Percentiles rank a stretch among this genome's conserved stretches.
Conservation (phyloP, 1,284 basidiomycete genomes). For the Rhodotorula sp. region DNA sequence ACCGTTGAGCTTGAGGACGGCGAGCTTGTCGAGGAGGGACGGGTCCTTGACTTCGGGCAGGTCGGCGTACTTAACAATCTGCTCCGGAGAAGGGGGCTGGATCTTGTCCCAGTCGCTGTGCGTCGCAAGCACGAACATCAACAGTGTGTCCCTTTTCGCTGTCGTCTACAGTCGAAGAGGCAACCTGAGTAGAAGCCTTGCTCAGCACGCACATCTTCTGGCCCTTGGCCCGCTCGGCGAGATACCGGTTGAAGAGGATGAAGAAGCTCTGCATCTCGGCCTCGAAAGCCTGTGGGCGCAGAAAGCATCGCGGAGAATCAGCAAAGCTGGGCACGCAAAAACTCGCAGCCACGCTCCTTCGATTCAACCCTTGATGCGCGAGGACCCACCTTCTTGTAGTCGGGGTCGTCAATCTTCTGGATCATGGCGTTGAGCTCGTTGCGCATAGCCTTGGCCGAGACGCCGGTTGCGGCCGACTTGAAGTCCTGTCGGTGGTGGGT, state of each 20-base stretch:
- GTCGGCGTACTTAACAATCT: constrained; percentile 84
- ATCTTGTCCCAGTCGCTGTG: constrained; percentile 94
- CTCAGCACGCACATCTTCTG: constrained; percentile 76
- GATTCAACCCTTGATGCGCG: not conserved
- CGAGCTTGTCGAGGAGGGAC: constrained; percentile 84
- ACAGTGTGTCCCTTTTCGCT: not conserved
- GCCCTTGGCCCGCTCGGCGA: constrained; percentile 90
- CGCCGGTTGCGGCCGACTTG: constrained; percentile 92
- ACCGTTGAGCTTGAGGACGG: constrained; percentile 99
- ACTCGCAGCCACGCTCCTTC: not conserved
- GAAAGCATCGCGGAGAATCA: not conserved
- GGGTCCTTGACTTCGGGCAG: constrained; percentile 65
- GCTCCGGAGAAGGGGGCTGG: constrained; percentile 87
- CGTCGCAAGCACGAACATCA: not conserved
- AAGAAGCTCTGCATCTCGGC: constrained; percentile 99
- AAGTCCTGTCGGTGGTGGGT: constrained; percentile 31
- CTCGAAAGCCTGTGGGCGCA: constrained; percentile 70
- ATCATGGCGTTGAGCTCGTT: constrained; percentile 97
- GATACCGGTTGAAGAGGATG: constrained; percentile 97
- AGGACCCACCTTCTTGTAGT: constrained; percentile 72
- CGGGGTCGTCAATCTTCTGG: constrained; percentile 68
- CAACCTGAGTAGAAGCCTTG: too few species aligned
- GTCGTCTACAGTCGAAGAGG: too few species aligned
- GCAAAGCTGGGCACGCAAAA: not conserved
- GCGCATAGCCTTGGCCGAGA: constrained; percentile 96